A percentile compares a stretch with the other conserved stretches of the same genome.
Evolutionary conservation across 805 yeast species (phyloP).

Genomic region (Kodamaea restingae): DNA sequence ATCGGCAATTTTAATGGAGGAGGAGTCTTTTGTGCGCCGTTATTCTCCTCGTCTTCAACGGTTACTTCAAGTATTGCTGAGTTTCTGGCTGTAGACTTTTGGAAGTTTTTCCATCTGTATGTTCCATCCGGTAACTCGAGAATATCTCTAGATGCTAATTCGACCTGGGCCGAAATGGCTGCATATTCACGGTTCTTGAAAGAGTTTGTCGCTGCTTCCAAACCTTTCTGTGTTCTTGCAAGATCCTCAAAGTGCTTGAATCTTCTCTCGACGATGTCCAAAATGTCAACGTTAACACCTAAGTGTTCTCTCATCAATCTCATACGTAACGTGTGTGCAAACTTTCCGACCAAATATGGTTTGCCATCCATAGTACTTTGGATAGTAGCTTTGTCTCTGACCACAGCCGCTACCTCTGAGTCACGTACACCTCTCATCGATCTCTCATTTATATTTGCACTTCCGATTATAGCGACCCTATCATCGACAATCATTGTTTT

Average conservation of each 20-base stretch:
- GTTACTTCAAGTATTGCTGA: slow-evolving; percentile 21
- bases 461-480: slow-evolving; percentile 88
- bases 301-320: slow-evolving; percentile 95
- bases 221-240: slow-evolving; percentile 41
- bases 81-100: slow-evolving; percentile 13
- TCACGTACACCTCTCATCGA: slow-evolving; percentile 94
- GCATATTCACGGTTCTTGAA: slow-evolving; percentile 31
- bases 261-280: slow-evolving; percentile 77
- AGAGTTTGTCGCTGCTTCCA: slow-evolving; percentile 42
- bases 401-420: slow-evolving; percentile 87
- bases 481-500: slow-evolving; percentile 91
- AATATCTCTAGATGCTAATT: slow-evolving; percentile 67
- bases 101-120: slow-evolving; percentile 39
- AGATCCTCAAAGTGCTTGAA: slow-evolving; percentile 47
- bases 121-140: slow-evolving; percentile 49
- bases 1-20: slow-evolving; percentile 36
- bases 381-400: slow-evolving; percentile 76
- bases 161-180: slow-evolving; percentile 64
- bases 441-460: slow-evolving; percentile 95
- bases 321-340: slow-evolving; percentile 85
- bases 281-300: slow-evolving; percentile 85
- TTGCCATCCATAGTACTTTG: slow-evolving; percentile 75
- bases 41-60: slow-evolving; percentile 15
- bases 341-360: slow-evolving; percentile 76
- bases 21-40: slow-evolving; percentile 19